These are phyloP conservation scores for Cladosporium oxysporum DNA, from an alignment of 2,329 filamentous ascomycete genomes.

Conservation along the genomic window DNA sequence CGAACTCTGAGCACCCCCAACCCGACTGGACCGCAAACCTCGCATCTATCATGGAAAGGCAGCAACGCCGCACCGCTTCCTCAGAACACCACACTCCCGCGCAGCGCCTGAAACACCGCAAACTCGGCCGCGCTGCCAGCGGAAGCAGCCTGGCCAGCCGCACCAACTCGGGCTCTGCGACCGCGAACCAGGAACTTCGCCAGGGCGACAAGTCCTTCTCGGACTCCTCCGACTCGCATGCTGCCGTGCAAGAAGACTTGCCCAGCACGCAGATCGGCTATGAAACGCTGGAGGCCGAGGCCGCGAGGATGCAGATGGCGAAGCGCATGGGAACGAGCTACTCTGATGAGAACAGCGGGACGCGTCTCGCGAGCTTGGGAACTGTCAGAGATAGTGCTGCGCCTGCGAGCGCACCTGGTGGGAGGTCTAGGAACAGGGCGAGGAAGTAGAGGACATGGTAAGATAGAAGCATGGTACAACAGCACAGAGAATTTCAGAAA, in stretches of 20 bases:
- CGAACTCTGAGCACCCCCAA: background rate
- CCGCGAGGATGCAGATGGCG: conserved; percentile 34
- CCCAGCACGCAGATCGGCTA: conserved; percentile 40
- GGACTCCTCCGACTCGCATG: background rate
- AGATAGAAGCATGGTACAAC: conserved; percentile 4
- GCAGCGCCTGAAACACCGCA: conserved; percentile 32
- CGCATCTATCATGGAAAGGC: conserved; percentile 13
- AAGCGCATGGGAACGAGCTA: conserved; percentile 36
- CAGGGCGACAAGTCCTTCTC: background rate
- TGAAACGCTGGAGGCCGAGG: conserved; percentile 36
- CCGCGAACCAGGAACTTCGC: background rate
- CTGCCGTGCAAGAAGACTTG: conserved; percentile 17
- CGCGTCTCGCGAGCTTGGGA: conserved; percentile 33
- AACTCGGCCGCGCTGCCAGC: conserved; percentile 35
- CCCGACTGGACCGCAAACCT: conserved; percentile 14
- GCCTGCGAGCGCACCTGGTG: conserved; percentile 19
- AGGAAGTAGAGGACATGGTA: background rate
- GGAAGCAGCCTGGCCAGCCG: conserved; percentile 21
- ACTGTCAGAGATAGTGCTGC: conserved; percentile 34
- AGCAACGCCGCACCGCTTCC: conserved; percentile 8
- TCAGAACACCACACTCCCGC: conserved; percentile 10
- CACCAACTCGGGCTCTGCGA: conserved; percentile 6
- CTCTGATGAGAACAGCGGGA: conserved; percentile 29
- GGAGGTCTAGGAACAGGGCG: conserved; percentile 19
- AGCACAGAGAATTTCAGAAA: background rate